Conservation (phyloP, 306 rosid species). For the Carpinus viminea region DNA sequence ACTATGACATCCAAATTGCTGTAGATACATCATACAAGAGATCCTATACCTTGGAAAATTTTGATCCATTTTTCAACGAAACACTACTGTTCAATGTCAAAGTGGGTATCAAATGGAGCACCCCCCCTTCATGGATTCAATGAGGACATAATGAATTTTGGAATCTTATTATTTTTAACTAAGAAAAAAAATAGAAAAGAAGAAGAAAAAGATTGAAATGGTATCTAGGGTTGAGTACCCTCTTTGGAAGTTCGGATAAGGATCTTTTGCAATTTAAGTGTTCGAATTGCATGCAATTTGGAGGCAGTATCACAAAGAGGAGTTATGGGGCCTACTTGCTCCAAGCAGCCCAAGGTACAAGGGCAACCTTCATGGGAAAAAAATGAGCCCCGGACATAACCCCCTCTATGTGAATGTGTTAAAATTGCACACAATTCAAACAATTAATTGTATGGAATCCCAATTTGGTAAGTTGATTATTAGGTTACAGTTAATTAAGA, state of each 20-base stretch:
- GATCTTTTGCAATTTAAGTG: too few relatives aligned
- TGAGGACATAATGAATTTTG: conserved; percentile 31
- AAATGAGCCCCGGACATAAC: too few relatives aligned
- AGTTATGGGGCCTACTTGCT: too few relatives aligned
- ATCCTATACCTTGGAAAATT: conserved; percentile 12
- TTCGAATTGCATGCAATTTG: too few relatives aligned
- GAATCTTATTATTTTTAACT: conserved; percentile 27
- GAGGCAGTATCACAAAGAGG: too few relatives aligned
- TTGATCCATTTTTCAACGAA: conserved; percentile 6
- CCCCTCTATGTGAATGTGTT: too few relatives aligned
- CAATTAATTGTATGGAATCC: too few relatives aligned
- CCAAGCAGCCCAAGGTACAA: too few relatives aligned
- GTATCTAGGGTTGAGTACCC: background rate
- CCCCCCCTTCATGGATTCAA: conserved; percentile 39
- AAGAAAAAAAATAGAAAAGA: background rate
- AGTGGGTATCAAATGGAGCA: conserved; percentile 48
- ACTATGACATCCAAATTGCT: conserved; percentile 23
- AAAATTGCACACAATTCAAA: too few relatives aligned
- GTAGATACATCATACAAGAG: background rate
- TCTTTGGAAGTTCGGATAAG: conserved; percentile 23
- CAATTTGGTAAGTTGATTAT: too few relatives aligned
- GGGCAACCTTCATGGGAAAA: too few relatives aligned
- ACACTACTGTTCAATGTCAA: conserved; percentile 13
- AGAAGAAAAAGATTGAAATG: background rate
- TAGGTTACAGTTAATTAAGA: too few relatives aligned